These are phyloP conservation scores for Paecilomyces sp. DNA, from an alignment of 2,329 filamentous ascomycete genomes.

Conservation along the genomic window DNA sequence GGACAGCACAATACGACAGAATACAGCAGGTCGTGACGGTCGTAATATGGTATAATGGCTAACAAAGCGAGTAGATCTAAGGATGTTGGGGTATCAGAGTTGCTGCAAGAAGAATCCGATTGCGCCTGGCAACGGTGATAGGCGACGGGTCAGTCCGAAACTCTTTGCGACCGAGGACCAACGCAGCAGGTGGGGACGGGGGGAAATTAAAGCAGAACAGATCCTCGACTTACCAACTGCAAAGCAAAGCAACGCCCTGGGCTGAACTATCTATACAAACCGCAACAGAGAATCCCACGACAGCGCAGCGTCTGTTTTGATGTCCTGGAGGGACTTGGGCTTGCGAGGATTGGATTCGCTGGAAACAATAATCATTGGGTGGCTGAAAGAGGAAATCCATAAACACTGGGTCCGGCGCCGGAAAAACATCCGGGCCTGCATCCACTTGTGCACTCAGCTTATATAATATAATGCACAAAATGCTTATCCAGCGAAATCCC, in stretches of 20 bases:
- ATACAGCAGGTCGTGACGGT: conserved; percentile 9
- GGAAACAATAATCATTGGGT: neutral
- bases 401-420: conserved; percentile 25
- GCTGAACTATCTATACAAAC: neutral
- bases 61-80: conserved; percentile 10
- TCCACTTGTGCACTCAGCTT: neutral
- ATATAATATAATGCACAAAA: neutral
- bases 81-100: neutral
- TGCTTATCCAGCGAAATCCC: neutral
- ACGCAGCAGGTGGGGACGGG: neutral
- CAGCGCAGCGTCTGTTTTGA: neutral
- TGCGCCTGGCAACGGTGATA: neutral
- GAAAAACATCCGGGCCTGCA: conserved; percentile 17
- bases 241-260: neutral
- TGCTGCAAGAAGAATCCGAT: neutral
- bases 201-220: neutral
- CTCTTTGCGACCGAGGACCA: conserved; percentile 1
- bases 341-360: neutral
- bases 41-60: conserved; percentile 10
- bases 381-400: conserved; percentile 29
- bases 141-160: neutral
- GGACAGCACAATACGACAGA: neutral
- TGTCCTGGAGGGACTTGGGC: neutral
- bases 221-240: neutral
- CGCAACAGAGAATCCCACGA: neutral